These are phyloP conservation scores for Chlorella variabilis DNA, from an alignment of 163 green algal species.

Conservation along the genomic window DNA sequence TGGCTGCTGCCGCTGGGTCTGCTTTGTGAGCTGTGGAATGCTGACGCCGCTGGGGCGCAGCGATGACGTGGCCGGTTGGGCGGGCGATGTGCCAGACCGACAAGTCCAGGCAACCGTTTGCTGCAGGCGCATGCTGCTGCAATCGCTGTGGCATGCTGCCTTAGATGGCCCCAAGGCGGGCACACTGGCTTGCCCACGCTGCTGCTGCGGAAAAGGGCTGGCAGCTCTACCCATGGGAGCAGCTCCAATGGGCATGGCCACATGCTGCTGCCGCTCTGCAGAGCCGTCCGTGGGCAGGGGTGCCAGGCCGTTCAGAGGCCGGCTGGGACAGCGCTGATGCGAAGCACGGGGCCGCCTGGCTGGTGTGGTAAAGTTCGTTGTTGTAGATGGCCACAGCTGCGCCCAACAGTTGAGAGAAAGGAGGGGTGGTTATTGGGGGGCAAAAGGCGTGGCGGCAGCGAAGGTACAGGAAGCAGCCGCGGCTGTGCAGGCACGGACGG, in stretches of 20 bases:
- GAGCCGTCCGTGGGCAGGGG: background rate
- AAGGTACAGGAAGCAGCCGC: too few relatives aligned
- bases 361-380: constrained; percentile 24
- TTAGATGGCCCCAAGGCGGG: background rate
- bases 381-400: constrained; percentile 26
- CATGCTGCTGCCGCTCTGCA: constrained; percentile 23
- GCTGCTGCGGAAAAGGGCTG: too few relatives aligned
- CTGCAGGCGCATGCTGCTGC: too few relatives aligned
- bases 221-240: background rate
- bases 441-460: too few relatives aligned
- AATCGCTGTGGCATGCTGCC: too few relatives aligned
- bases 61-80: background rate
- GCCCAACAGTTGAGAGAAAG: background rate
- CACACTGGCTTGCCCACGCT: background rate
- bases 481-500: too few relatives aligned
- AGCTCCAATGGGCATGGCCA: background rate
- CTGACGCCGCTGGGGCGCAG: background rate
- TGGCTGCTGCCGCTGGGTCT: background rate
- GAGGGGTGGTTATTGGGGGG: too few relatives aligned
- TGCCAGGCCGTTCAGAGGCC: background rate
- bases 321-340: constrained; percentile 16
- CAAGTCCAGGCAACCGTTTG: too few relatives aligned
- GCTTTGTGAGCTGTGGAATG: background rate
- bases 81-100: background rate
- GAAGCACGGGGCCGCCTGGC: too few relatives aligned